A percentile compares a stretch with the other conserved stretches of the same genome.
phyloP scores from a whole-genome alignment of 2,329 filamentous ascomycete genomes.

The Anisogramma anomala region DNA sequence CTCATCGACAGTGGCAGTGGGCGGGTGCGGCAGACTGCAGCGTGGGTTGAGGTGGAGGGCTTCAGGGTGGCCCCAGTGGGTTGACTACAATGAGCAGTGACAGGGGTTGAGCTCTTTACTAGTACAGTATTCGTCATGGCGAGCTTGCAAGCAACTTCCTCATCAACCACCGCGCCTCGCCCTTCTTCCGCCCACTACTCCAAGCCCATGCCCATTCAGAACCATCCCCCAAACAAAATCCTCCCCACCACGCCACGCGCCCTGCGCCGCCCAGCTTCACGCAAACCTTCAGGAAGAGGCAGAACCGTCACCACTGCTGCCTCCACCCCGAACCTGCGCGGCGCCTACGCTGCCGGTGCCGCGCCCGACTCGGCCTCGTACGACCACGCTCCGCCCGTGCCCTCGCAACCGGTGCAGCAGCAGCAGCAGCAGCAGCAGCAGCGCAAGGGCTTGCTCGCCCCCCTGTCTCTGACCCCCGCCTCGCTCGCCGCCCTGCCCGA shows the following conservation, averaged over 20 bases:
- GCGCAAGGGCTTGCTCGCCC: slow-evolving; percentile 61
- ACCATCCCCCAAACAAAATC: slow-evolving; percentile 17
- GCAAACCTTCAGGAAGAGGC: slow-evolving; percentile 28
- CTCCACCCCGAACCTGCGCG: slow-evolving; percentile 49
- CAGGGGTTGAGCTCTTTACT: no score
- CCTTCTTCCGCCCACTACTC: slow-evolving; percentile 7
- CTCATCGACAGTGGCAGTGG: no score
- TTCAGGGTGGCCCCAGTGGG: no score
- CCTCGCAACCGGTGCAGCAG: slow-evolving; percentile 44
- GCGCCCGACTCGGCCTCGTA: slow-evolving; percentile 23
- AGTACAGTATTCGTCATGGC: background rate
- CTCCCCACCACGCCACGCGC: slow-evolving; percentile 12
- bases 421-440: no score
- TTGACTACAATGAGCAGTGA: no score
- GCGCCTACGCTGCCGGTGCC: slow-evolving; percentile 27
- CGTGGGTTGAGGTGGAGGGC: no score
- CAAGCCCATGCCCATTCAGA: slow-evolving; percentile 24
- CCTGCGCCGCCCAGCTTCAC: slow-evolving; percentile 17
- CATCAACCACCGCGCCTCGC: background rate
- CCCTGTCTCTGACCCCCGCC: slow-evolving; percentile 55
- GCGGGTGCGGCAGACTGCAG: no score
- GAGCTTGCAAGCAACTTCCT: slow-evolving; percentile 1
- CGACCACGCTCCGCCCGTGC: slow-evolving; percentile 19
- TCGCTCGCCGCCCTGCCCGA: slow-evolving; percentile 56
- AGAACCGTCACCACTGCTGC: slow-evolving; percentile 39